phyloP scores from a whole-genome alignment of 2,329 filamentous ascomycete genomes.

The Diaporthe citriasiana region DNA sequence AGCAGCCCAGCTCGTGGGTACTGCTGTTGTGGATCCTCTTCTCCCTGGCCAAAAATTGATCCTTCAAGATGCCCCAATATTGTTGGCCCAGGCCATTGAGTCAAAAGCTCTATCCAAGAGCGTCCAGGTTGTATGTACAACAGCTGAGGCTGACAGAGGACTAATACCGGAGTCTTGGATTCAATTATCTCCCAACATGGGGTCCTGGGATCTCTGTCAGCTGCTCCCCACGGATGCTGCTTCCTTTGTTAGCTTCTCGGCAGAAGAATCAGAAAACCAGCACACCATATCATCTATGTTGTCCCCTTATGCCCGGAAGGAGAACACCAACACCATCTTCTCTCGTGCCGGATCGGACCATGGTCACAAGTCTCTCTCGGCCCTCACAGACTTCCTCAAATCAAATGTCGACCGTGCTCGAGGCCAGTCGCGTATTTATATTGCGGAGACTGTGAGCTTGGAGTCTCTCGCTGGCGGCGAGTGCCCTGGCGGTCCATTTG shows the following conservation, averaged over 20 bases:
- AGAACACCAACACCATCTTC: neutral
- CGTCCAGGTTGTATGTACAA: neutral
- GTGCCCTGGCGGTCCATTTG: neutral
- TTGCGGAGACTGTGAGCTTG: neutral
- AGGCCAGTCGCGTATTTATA: neutral
- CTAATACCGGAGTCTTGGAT: neutral
- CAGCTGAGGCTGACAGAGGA: neutral
- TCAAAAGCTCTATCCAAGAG: neutral
- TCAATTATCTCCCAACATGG: neutral
- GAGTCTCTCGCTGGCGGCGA: neutral
- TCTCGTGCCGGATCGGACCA: neutral
- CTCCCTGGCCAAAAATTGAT: constrained; percentile 2
- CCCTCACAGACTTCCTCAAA: neutral
- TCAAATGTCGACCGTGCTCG: neutral
- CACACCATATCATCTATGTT: constrained; percentile 10
- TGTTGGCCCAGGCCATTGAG: neutral
- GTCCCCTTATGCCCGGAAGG: neutral
- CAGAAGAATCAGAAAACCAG: neutral
- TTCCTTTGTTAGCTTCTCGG: neutral
- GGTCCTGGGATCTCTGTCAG: neutral
- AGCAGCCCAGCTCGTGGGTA: neutral
- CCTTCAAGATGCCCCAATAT: neutral
- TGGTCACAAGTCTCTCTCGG: neutral
- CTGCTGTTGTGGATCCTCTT: neutral
- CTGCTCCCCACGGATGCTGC: neutral